phyloP scores from a whole-genome alignment of 2,329 filamentous ascomycete species.

The Pseudopithomyces chartarum region DNA sequence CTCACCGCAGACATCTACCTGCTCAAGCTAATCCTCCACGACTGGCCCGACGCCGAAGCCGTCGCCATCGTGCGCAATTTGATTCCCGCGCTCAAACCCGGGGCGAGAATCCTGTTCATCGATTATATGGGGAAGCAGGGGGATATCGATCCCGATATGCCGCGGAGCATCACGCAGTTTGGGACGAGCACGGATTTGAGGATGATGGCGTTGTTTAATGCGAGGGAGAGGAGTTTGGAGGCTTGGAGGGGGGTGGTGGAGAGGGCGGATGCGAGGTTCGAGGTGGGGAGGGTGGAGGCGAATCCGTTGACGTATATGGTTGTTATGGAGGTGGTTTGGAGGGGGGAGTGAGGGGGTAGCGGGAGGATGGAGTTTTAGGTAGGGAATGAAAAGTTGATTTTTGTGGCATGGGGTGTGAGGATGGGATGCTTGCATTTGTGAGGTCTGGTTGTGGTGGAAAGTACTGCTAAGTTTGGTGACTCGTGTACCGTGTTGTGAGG shows the following conservation, averaged over 20 bases:
- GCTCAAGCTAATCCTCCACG: conserved; percentile 66
- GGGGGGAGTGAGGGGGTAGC: background rate
- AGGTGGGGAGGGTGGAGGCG: conserved; percentile 38
- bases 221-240: conserved; percentile 53
- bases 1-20: conserved; percentile 59
- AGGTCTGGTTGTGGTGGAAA: too few species aligned
- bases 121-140: conserved; percentile 43
- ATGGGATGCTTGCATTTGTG: too few species aligned
- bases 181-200: conserved; percentile 52
- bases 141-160: conserved; percentile 27
- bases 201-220: conserved; percentile 58
- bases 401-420: too few species aligned
- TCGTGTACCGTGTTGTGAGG: too few species aligned
- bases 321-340: conserved; percentile 7
- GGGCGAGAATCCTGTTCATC: conserved; percentile 54
- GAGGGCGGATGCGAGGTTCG: conserved; percentile 54
- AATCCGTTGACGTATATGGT: conserved; percentile 18
- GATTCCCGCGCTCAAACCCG: conserved; percentile 60
- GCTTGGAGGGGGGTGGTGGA: conserved; percentile 54
- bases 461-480: too few species aligned
- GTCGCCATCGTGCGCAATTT: conserved; percentile 49
- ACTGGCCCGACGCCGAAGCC: conserved; percentile 60
- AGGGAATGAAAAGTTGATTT: too few species aligned
- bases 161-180: conserved; percentile 28
- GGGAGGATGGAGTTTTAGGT: too few species aligned